Base-by-base conservation (phyloP, 2,329 filamentous ascomycete genomes). In the Sclerotinia trifoliorum region DNA sequence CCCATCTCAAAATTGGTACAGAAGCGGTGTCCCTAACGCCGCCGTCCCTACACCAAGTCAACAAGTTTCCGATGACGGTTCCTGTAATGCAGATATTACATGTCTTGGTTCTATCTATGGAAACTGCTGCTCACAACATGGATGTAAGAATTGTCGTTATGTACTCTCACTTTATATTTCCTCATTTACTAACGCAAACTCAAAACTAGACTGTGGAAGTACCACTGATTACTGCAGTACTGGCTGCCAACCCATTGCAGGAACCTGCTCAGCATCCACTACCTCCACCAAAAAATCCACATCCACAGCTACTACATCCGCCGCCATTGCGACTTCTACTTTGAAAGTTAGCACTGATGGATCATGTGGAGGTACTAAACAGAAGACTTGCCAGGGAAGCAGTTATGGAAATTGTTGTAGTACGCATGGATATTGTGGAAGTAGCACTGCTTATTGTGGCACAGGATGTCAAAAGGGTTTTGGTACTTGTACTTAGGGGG, bases 1-100 rank as follows among this genome's bases (percentile, higher is more conserved):
- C 68, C 74, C 81, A 24, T 65, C 70, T 15, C 78, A 73, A 6
- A 77, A 79, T 58, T 84, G 82, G 83, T 84, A 84, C 63, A 67
- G 75, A 29, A 70, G 70, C 52, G 71, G 66, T 15, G 68, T 64
- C 56, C 44, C 66, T 7, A 64, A 39, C 24, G 65, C 62, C 29
- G 46, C 70, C 7, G 61, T 60, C 32, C 57, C 58, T 35, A 60
- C 55, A 24, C 8, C 55, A 26, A 48, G 65, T 35, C 46, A 63
- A 39, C 56, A 52, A 8, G 46, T 72, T 7, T 70, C 66, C 35
- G 62, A 55, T 3, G 71, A 74, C 63, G 72, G 70, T n/a, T 68
- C 58, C 24, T 73, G 73, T 24, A 49, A 39, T 17, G 32, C 42
- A 29, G 68, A 61, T 15, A 56, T 66, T 0, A 74, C 71, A 15